These are phyloP conservation scores for Syzygium syzygioides DNA, from an alignment of 441 rosid genomes.

Conservation along the genomic window DNA sequence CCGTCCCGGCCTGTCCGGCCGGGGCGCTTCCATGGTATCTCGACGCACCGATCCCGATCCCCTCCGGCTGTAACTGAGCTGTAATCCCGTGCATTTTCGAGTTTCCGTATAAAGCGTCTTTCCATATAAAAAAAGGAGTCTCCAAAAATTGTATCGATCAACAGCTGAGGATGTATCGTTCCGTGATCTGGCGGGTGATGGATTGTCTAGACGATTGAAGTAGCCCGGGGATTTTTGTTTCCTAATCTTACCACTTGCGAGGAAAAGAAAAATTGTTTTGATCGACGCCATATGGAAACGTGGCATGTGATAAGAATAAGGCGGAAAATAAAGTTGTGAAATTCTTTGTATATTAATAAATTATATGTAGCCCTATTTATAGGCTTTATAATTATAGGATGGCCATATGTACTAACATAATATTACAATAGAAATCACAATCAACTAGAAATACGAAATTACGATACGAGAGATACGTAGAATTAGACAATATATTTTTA, in stretches of 20 bases:
- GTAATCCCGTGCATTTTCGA: background rate
- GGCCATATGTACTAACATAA: background rate
- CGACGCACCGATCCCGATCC: too few relatives aligned
- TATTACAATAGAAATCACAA: background rate
- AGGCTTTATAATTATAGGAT: background rate
- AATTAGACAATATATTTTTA: background rate
- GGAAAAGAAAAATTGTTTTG: background rate
- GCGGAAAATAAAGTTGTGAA: rapidly evolving
- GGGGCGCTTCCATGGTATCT: too few relatives aligned
- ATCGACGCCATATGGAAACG: background rate
- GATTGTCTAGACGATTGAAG: background rate
- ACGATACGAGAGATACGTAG: rapidly evolving
- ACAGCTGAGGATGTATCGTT: background rate
- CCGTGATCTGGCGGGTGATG: background rate
- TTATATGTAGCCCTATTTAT: background rate
- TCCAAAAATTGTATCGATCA: background rate
- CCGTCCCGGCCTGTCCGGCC: background rate
- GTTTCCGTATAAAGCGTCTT: background rate
- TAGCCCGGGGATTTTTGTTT: background rate
- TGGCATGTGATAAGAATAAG: rapidly evolving
- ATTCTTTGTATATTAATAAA: background rate
- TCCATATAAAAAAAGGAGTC: background rate
- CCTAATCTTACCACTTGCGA: background rate
- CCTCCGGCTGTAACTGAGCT: background rate
- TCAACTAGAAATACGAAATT: rapidly evolving